These are phyloP conservation scores for Verticillium longisporum DNA, from an alignment of 2,329 filamentous ascomycete genomes.

Conservation along the genomic window DNA sequence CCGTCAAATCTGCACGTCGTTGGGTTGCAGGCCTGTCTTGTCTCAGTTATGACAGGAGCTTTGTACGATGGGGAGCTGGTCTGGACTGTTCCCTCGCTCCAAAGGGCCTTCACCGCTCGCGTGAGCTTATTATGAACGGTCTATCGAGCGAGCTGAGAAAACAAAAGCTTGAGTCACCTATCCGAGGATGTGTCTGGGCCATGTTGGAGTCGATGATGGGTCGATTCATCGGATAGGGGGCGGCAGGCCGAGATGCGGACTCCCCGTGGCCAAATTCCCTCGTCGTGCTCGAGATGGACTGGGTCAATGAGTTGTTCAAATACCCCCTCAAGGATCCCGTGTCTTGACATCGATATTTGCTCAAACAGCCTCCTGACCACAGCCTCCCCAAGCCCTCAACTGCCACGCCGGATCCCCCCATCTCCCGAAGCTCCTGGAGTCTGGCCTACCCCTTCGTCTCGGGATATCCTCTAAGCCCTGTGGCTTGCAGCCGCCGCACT, in stretches of 20 bases:
- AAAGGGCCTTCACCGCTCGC: background rate
- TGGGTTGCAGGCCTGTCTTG: background rate
- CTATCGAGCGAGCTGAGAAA: background rate
- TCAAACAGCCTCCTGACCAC: conserved; percentile 3
- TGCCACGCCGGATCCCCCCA: background rate
- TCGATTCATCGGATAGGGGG: background rate
- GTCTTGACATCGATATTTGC: background rate
- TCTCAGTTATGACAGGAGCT: background rate
- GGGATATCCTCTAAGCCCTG: conserved; percentile 1
- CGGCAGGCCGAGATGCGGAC: background rate
- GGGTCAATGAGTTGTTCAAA: conserved; percentile 2
- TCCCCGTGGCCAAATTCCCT: background rate
- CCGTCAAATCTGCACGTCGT: background rate
- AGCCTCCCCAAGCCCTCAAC: background rate
- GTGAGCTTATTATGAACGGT: background rate
- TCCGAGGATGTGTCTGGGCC: background rate
- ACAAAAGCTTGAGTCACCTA: background rate
- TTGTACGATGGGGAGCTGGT: background rate
- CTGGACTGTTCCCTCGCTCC: background rate
- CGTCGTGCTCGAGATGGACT: background rate
- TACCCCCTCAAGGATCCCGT: background rate
- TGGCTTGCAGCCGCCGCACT: background rate
- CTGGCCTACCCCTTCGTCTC: background rate
- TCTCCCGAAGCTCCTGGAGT: background rate
- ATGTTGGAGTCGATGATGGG: background rate